Conservation (phyloP, 116 monocot genomes). For the Zostera marina region DNA sequence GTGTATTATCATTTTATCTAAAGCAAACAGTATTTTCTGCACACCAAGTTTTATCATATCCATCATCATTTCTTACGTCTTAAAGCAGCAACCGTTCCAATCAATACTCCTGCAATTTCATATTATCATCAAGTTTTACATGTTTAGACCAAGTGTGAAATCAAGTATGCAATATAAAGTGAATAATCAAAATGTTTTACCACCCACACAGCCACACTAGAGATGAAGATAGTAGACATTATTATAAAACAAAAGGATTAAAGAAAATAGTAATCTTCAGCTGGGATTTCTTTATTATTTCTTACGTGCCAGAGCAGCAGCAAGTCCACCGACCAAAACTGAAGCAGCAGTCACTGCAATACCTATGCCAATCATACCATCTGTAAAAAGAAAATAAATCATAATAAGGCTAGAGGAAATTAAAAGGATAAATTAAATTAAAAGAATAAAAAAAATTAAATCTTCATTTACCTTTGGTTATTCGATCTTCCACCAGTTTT, state of each 20-base stretch:
- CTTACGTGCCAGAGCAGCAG: slow-evolving; percentile 48
- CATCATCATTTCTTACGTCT: slow-evolving; percentile 27
- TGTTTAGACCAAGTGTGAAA: background rate
- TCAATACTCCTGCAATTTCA: slow-evolving; percentile 38
- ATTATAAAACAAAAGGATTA: no score
- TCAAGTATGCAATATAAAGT: background rate
- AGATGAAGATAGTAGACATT: no score
- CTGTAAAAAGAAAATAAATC: slow-evolving; percentile 5
- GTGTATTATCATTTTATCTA: no score
- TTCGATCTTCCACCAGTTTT: slow-evolving; percentile 59
- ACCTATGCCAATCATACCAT: slow-evolving; percentile 72
- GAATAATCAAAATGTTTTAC: background rate
- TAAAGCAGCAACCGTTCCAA: slow-evolving; percentile 46
- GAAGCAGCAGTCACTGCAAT: slow-evolving; percentile 56
- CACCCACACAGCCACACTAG: no score
- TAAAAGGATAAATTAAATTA: background rate
- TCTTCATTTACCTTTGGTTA: slow-evolving; percentile 42
- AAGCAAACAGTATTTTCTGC: no score
- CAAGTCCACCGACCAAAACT: slow-evolving; percentile 57
- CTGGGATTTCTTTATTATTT: slow-evolving; percentile 9
- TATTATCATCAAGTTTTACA: background rate
- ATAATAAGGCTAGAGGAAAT: background rate
- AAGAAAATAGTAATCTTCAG: background rate
- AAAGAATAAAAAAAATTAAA: background rate
- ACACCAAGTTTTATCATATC: background rate